Evolutionary conservation across 2,329 filamentous ascomycete species (phyloP).

Genomic region (Calonectria pteridis): DNA sequence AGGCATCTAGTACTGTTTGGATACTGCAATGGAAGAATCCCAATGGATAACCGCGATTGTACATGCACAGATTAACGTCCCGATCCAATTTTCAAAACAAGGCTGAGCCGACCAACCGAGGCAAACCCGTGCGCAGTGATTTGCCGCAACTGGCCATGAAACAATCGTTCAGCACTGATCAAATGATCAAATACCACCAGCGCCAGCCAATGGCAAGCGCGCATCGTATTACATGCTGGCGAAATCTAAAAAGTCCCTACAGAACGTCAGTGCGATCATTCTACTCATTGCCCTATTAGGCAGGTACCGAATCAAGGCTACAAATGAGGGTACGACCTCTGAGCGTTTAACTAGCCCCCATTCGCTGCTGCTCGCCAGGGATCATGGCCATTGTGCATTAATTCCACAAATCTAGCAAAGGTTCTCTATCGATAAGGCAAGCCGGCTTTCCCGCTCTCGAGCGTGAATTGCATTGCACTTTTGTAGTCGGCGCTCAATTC

Average conservation of each 20-base stretch:
- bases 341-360: background rate
- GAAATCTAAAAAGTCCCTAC: background rate
- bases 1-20: background rate
- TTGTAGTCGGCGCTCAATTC: background rate
- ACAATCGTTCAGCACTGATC: background rate
- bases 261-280: background rate
- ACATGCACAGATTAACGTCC: background rate
- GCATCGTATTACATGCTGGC: background rate
- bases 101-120: background rate
- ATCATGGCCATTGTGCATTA: background rate
- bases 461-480: background rate
- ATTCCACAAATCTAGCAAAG: slow-evolving; percentile 8
- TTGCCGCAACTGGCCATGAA: background rate
- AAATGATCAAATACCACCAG: background rate
- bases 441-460: background rate
- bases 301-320: background rate
- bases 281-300: background rate
- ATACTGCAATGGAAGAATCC: background rate
- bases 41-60: background rate
- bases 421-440: background rate
- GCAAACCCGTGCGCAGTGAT: background rate
- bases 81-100: background rate
- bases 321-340: background rate
- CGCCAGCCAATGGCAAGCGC: background rate
- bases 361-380: background rate